A percentile compares a stretch with the other conserved stretches of the same genome.
These are phyloP conservation scores for Fraxinus cuspidata DNA, from an alignment of 257 asterid species.

Conservation along the genomic window DNA sequence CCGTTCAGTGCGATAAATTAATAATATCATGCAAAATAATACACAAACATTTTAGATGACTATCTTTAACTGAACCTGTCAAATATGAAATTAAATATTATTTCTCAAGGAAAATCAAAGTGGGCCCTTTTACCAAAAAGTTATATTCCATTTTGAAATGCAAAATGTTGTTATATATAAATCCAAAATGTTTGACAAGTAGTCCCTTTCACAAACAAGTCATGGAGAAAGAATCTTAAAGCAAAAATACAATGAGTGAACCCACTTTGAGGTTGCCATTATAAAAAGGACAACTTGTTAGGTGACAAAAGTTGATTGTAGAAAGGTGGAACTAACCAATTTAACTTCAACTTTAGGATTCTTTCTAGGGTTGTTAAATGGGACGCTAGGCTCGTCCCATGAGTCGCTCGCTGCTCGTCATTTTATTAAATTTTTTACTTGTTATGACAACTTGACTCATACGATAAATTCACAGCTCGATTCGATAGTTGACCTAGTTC, in stretches of 20 bases:
- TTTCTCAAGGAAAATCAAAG: not conserved
- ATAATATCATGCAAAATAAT: too few relatives aligned
- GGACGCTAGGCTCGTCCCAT: too few relatives aligned
- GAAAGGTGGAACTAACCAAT: conserved; percentile 31
- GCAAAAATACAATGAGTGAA: conserved; percentile 38
- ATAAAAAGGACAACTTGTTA: conserved; percentile 15
- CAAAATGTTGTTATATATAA: not conserved
- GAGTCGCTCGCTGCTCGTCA: too few relatives aligned
- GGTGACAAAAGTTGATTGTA: conserved; percentile 21
- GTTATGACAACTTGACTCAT: too few relatives aligned
- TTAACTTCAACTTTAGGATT: conserved; percentile 24
- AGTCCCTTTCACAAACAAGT: conserved; percentile 35
- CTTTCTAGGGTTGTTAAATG: too few relatives aligned
- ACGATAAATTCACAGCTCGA: too few relatives aligned
- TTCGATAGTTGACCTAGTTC: too few relatives aligned
- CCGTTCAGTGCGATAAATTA: too few relatives aligned
- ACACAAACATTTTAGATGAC: not conserved
- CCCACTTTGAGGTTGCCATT: conserved; percentile 28
- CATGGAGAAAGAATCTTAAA: conserved; percentile 50
- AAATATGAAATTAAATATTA: not conserved
- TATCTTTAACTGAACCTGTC: not conserved
- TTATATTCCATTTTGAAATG: not conserved
- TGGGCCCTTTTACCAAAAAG: not conserved
- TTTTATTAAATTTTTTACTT: too few relatives aligned
- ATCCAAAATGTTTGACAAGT: conserved; percentile 30